Evolutionary conservation across 176 grass and related monocot species (phyloP).

Genomic region (Eleusine indica): DNA sequence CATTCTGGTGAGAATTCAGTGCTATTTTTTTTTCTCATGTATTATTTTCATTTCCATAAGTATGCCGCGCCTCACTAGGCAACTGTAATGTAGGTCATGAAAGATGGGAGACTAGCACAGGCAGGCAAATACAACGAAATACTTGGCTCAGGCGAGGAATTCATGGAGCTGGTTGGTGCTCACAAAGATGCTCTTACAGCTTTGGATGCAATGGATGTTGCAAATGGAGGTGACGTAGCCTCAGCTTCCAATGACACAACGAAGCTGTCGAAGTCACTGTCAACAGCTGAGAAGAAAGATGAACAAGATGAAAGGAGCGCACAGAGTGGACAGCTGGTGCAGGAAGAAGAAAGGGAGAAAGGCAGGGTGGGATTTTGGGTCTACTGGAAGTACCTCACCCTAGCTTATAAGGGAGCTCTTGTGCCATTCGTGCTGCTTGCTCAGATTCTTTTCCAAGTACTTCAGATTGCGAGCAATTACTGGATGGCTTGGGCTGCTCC

Average conservation of each 20-base stretch:
- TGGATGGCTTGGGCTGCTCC: conserved; percentile 92
- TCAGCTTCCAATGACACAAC: conserved; percentile 19
- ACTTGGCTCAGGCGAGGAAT: conserved; percentile 60
- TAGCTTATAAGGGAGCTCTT: conserved; percentile 77
- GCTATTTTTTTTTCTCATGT: not conserved
- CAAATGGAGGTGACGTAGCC: conserved; percentile 6
- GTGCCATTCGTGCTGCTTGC: conserved; percentile 70
- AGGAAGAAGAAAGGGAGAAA: conserved; percentile 94
- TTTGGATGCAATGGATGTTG: conserved; percentile 36
- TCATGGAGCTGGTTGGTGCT: conserved; percentile 81
- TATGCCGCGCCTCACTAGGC: not conserved
- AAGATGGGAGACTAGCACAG: conserved; percentile 73
- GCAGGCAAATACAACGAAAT: conserved; percentile 76
- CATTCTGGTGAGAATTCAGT: conserved; percentile 72
- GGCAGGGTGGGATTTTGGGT: conserved; percentile 87
- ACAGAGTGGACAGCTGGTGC: conserved; percentile 66
- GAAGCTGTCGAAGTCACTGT: conserved; percentile 30
- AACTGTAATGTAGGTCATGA: conserved; percentile 55
- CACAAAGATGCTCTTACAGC: conserved; percentile 69
- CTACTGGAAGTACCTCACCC: conserved; percentile 86
- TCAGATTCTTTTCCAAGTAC: conserved; percentile 79
- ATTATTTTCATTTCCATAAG: conserved; percentile 11
- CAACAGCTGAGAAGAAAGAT: conserved; percentile 43
- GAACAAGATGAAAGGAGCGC: conserved; percentile 44
- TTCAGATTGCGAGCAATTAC: conserved; percentile 91